Evolutionary conservation across 1,284 basidiomycete species (phyloP), one percentile per base, ranked within the genome.

Genomic region (Ceratorhiza oryzae-sativae): DNA sequence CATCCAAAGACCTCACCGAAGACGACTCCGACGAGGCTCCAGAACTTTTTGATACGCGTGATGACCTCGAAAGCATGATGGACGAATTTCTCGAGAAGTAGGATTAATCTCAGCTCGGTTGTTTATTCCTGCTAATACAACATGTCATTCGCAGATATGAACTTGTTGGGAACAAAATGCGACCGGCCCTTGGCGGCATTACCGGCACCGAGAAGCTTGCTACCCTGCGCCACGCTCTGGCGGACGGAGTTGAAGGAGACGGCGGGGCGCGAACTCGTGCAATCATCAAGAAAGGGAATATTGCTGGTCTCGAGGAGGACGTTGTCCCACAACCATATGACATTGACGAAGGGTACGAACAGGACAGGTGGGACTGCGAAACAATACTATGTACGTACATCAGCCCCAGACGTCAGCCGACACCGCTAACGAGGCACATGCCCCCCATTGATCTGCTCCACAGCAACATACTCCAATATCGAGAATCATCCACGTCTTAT

Each of bases 401-500:
- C 15, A 8, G 27, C 58, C 71, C 32, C 32, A 10, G 23, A 27
- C 36, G 45, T 46, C 27, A 59, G 23, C 53, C 45, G 27, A 70
- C 41, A 25, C 59, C 55, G 32, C 48, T 45, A 18, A 58, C 27
- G 23, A 39, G 74, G 15, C 45, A 5, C 15, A 20, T 41, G 53
- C 15, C 23, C 48, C 32, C 13, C 27, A 45, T 36, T 32, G 23
- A 41, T 32, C 34, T 63, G 27, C 23, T 48, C 74, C 53, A 18
- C 77, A 97, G 95, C 90, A n/a, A 97, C 95, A 0, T 95, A 95
- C 79, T 92, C 93, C 18, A 98, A 96, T 78, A 84, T 97, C 3
- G 96, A 97, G 79, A 98, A 98, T 78, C 95, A 97, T 79, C 95
- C 95, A 0, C 87, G 90, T 13, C 82, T 95, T 34, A 94, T 97